Conservation (phyloP, 768 basidiomycete genomes). For the Boletus patriciae region DNA sequence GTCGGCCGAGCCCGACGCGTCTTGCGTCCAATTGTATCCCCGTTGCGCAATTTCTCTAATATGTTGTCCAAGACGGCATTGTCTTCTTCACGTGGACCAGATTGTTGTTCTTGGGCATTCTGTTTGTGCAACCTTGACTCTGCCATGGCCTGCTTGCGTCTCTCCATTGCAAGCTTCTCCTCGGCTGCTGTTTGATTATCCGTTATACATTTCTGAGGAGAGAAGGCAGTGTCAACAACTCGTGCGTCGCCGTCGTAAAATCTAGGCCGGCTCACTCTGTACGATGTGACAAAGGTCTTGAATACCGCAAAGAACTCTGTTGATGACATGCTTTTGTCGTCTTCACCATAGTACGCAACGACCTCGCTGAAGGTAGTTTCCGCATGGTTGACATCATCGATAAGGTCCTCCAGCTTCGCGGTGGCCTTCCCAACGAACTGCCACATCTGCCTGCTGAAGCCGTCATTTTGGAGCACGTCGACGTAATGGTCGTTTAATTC, state of each 20-base stretch:
- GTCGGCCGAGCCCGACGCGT: conserved; percentile 47
- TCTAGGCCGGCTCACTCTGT: conserved; percentile 53
- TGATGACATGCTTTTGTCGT: conserved; percentile 80
- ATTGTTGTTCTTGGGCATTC: conserved; percentile 44
- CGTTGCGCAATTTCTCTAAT: conserved; percentile 69
- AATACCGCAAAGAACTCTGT: conserved; percentile 96
- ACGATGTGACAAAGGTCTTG: conserved; percentile 95
- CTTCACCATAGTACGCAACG: conserved; percentile 90
- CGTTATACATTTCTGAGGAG: conserved; percentile 75
- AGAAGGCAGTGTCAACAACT: conserved; percentile 3
- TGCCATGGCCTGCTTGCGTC: conserved; percentile 66
- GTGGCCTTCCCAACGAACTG: conserved; percentile 77
- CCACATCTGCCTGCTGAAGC: conserved; percentile 92
- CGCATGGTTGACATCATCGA: conserved; percentile 85
- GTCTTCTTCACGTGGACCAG: conserved; percentile 55
- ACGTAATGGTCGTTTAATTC: conserved; percentile 81
- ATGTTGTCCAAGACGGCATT: conserved; percentile 62
- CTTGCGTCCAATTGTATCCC: conserved; percentile 61
- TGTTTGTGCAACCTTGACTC: conserved; percentile 58
- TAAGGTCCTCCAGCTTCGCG: conserved; percentile 74
- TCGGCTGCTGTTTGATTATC: conserved; percentile 78
- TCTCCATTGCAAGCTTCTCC: conserved; percentile 65
- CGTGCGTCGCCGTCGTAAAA: not conserved
- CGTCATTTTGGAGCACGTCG: conserved; percentile 67
- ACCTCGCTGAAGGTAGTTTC: conserved; percentile 83